Evolutionary conservation across 2,329 filamentous ascomycete genomes (phyloP).

Genomic region (Drechslerella coelobrocha): DNA sequence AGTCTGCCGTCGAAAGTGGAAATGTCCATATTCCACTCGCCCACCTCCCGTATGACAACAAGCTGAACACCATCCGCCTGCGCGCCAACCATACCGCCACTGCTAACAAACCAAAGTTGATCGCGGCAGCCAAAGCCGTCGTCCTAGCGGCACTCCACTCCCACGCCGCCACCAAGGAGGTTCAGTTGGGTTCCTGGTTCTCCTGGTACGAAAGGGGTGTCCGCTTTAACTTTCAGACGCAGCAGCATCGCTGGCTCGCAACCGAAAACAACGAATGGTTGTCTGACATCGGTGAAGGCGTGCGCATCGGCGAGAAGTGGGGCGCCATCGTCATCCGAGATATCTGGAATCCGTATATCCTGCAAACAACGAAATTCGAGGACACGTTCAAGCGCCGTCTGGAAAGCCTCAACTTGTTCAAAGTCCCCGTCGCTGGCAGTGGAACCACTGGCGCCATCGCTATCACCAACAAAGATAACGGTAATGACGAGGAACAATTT

Average conservation of each 20-base stretch:
- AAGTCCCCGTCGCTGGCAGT: background rate
- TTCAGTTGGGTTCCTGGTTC: conserved; percentile 38
- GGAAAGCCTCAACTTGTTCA: conserved; percentile 17
- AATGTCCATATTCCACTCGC: conserved; percentile 13
- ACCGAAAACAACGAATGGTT: conserved; percentile 37
- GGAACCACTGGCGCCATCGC: too few species aligned
- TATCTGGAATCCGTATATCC: conserved; percentile 39
- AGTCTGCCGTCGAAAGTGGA: conserved; percentile 10
- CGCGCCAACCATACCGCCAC: conserved; percentile 23
- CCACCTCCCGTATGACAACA: conserved; percentile 31
- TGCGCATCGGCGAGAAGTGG: conserved; percentile 35
- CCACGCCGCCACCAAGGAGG: conserved; percentile 14
- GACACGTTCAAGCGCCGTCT: conserved; percentile 21
- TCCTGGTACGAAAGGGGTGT: conserved; percentile 37
- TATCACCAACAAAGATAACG: too few species aligned
- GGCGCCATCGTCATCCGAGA: conserved; percentile 33
- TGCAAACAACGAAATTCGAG: background rate
- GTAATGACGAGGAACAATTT: background rate
- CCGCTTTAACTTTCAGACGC: conserved; percentile 32
- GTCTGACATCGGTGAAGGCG: conserved; percentile 8
- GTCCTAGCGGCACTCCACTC: conserved; percentile 23
- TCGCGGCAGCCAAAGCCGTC: conserved; percentile 16
- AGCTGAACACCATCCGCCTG: conserved; percentile 28
- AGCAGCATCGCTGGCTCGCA: conserved; percentile 25
- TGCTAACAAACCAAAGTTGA: conserved; percentile 25